Evolutionary conservation across 257 asterid genomes (phyloP).

Genomic region (Avicennia marina): DNA sequence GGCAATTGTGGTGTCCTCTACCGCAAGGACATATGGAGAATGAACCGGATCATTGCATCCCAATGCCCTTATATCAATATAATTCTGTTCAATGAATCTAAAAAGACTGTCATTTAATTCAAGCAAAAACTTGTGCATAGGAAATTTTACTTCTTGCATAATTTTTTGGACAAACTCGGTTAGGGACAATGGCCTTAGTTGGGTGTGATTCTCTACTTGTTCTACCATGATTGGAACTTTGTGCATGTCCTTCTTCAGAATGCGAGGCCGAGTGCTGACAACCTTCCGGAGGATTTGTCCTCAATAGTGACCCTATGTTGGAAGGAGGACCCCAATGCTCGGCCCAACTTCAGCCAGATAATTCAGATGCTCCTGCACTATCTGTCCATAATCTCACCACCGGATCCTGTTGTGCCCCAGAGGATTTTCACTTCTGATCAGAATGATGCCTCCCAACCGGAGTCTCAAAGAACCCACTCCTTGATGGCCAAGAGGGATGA

Average conservation of each 20-base stretch:
- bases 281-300: conserved; percentile 73
- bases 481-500: conserved; percentile 72
- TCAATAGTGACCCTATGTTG: conserved; percentile 83
- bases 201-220: too few relatives aligned
- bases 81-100: too few relatives aligned
- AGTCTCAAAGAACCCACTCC: conserved; percentile 90
- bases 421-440: conserved; percentile 43
- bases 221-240: too few relatives aligned
- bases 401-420: conserved; percentile 49
- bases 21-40: too few relatives aligned
- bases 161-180: too few relatives aligned
- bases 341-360: conserved; percentile 90
- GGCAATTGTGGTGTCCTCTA: too few relatives aligned
- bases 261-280: conserved; percentile 78
- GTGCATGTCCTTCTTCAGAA: conserved; percentile 43
- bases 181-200: too few relatives aligned
- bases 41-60: too few relatives aligned
- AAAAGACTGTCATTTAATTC: too few relatives aligned
- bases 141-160: too few relatives aligned
- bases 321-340: conserved; percentile 75
- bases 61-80: too few relatives aligned
- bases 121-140: too few relatives aligned
- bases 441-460: conserved; percentile 55
- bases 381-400: conserved; percentile 61
- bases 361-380: conserved; percentile 85